phyloP scores from a whole-genome alignment of 257 asterid genomes.

The Salvia splendens region DNA sequence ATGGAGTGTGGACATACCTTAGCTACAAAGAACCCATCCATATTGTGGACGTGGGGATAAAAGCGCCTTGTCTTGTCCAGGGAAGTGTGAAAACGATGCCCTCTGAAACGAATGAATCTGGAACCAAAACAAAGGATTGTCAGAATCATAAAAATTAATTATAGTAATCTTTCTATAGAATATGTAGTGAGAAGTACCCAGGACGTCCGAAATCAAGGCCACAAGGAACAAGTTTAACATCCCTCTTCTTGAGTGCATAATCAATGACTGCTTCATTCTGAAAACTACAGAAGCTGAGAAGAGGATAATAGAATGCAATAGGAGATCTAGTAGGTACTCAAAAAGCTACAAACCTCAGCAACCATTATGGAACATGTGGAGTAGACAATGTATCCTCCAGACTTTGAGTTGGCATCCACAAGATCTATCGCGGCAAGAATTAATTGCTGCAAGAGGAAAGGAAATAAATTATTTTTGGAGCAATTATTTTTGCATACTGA shows the following conservation, averaged over 20 bases:
- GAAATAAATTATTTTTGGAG: background rate
- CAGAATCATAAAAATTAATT: constrained; percentile 24
- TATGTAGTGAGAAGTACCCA: constrained; percentile 51
- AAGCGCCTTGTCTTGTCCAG: constrained; percentile 83
- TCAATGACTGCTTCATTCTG: constrained; percentile 98
- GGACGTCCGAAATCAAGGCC: constrained; percentile 96
- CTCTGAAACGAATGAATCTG: constrained; percentile 81
- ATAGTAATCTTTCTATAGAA: background rate
- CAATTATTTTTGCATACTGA: too few species aligned
- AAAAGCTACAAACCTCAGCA: constrained; percentile 68
- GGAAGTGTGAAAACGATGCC: constrained; percentile 64
- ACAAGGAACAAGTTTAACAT: constrained; percentile 90
- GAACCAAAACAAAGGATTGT: constrained; percentile 18
- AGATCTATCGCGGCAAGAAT: constrained; percentile 94
- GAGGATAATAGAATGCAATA: constrained; percentile 7
- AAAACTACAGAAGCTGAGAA: constrained; percentile 36
- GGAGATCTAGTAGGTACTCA: constrained; percentile 15
- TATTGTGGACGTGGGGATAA: constrained; percentile 90
- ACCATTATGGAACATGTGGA: constrained; percentile 97
- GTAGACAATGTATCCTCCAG: constrained; percentile 93
- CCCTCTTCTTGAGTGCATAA: constrained; percentile 91
- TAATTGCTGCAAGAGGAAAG: constrained; percentile 65
- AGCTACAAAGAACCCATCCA: constrained; percentile 99
- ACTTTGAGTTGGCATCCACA: constrained; percentile 94
- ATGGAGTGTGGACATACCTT: constrained; percentile 52